phyloP scores from a whole-genome alignment of 208 protist genomes.

The Sergeia podlipaevii region DNA sequence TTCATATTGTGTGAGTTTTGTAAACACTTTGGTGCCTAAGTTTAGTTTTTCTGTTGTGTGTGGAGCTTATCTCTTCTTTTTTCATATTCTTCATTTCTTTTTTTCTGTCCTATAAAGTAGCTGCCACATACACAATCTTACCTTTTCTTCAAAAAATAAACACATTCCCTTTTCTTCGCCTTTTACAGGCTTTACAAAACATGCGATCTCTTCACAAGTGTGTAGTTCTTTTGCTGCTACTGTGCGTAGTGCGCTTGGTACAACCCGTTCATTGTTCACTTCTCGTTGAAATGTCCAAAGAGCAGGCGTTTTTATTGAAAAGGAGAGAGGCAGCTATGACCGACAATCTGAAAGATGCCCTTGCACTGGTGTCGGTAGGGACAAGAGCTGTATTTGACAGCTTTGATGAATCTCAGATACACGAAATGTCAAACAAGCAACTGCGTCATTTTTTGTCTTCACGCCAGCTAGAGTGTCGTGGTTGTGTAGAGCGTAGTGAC shows the following conservation, averaged over 20 bases:
- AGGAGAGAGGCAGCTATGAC: conserved; percentile 17
- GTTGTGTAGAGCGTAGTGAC: conserved; percentile 40
- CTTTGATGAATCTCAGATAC: not conserved
- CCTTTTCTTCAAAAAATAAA: too few species aligned
- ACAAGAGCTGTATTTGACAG: not conserved
- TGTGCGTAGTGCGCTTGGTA: too few species aligned
- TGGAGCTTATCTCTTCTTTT: conserved; percentile 1
- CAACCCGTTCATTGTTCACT: too few species aligned
- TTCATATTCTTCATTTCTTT: conserved; percentile 10
- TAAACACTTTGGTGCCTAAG: conserved; percentile 1
- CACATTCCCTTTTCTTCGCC: too few species aligned
- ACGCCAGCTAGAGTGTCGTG: conserved; percentile 26
- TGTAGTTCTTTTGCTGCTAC: too few species aligned
- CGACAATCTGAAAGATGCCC: too few species aligned
- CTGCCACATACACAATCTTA: not conserved
- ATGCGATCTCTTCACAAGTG: too few species aligned
- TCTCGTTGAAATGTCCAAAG: conserved; percentile 25
- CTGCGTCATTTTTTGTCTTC: conserved; percentile 36
- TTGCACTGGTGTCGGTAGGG: not conserved
- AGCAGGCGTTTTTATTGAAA: conserved; percentile 39
- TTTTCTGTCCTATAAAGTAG: not conserved
- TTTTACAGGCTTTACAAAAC: too few species aligned
- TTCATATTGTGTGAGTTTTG: not conserved
- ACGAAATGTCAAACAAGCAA: conserved; percentile 13
- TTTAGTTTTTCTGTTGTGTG: conserved; percentile 1